phyloP scores from a whole-genome alignment of 768 basidiomycete genomes.

The Dioszegia aurantiaca region DNA sequence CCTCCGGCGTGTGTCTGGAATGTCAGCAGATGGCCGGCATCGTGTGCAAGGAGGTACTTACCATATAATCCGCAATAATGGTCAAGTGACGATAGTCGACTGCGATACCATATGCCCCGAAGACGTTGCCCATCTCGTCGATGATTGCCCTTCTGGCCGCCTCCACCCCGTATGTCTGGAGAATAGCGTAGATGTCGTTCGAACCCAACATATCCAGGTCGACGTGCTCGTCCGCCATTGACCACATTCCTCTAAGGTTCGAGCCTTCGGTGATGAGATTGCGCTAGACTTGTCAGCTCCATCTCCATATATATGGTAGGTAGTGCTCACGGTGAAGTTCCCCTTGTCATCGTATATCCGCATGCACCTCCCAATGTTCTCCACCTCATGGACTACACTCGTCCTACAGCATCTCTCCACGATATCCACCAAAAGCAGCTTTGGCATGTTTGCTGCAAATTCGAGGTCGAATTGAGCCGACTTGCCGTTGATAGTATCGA shows the following conservation, averaged over 20 bases:
- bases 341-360: slow-evolving; percentile 51
- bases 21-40: not conserved
- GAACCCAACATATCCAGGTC: slow-evolving; percentile 81
- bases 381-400: slow-evolving; percentile 84
- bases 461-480: slow-evolving; percentile 77
- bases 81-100: slow-evolving; percentile 92
- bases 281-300: slow-evolving; percentile 19
- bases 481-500: slow-evolving; percentile 56
- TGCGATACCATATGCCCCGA: slow-evolving; percentile 91
- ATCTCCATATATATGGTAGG: not conserved
- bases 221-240: slow-evolving; percentile 58
- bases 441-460: slow-evolving; percentile 85
- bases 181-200: slow-evolving; percentile 88
- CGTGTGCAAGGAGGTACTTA: slow-evolving; percentile 53
- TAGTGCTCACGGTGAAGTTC: slow-evolving; percentile 47
- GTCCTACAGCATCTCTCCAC: slow-evolving; percentile 80
- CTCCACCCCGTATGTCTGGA: slow-evolving; percentile 93
- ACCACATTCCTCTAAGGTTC: slow-evolving; percentile 86
- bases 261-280: slow-evolving; percentile 89
- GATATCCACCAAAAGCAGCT: slow-evolving; percentile 88
- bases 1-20: slow-evolving; percentile 91
- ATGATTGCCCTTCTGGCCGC: slow-evolving; percentile 89
- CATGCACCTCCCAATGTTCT: slow-evolving; percentile 75
- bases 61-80: slow-evolving; percentile 99
- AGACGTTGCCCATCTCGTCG: slow-evolving; percentile 82